Evolutionary conservation across 1,284 basidiomycete species (phyloP).

Genomic region (Peniophora sp.): DNA sequence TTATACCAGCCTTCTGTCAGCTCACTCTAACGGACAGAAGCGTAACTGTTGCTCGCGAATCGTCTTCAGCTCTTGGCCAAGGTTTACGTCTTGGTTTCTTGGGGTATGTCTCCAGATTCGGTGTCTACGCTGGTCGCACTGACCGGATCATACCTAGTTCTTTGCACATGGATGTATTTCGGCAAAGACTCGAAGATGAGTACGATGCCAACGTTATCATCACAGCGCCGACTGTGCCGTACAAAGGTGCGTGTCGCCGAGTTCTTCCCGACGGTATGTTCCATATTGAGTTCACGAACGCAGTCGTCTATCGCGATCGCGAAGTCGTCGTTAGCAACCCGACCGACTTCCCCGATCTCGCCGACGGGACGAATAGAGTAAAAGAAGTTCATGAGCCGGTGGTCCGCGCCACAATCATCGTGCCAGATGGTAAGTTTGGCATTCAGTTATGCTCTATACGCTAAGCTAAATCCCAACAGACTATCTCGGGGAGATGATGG

Average conservation of each 20-base stretch:
- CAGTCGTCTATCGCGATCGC: conserved; percentile 71
- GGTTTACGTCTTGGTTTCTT: conserved; percentile 94
- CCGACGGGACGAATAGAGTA: conserved; percentile 56
- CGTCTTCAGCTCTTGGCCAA: conserved; percentile 91
- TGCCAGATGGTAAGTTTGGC: conserved; percentile 71
- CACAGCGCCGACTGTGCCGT: conserved; percentile 91
- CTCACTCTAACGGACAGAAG: conserved; percentile 83
- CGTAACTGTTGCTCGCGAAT: conserved; percentile 89
- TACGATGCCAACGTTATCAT: conserved; percentile 87
- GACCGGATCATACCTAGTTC: conserved; percentile 35
- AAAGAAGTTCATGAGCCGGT: conserved; percentile 82
- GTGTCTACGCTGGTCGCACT: no score
- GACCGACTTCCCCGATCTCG: conserved; percentile 82
- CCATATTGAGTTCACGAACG: neutral
- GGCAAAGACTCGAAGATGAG: conserved; percentile 95
- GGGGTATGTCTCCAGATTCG: conserved; percentile 21
- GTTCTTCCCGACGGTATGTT: neutral
- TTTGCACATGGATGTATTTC: conserved; percentile 95
- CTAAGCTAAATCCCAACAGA: conserved; percentile 30
- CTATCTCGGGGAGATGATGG: conserved; percentile 89
- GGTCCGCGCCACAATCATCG: conserved; percentile 85
- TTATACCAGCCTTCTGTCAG: conserved; percentile 28
- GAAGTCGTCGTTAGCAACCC: conserved; percentile 77
- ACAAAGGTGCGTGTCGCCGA: conserved; percentile 53
- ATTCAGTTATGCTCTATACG: neutral